A percentile compares a stretch with the other conserved stretches of the same genome.
Conservation (phyloP, 768 basidiomycete genomes). For the Tricholoma hemisulphureum region DNA sequence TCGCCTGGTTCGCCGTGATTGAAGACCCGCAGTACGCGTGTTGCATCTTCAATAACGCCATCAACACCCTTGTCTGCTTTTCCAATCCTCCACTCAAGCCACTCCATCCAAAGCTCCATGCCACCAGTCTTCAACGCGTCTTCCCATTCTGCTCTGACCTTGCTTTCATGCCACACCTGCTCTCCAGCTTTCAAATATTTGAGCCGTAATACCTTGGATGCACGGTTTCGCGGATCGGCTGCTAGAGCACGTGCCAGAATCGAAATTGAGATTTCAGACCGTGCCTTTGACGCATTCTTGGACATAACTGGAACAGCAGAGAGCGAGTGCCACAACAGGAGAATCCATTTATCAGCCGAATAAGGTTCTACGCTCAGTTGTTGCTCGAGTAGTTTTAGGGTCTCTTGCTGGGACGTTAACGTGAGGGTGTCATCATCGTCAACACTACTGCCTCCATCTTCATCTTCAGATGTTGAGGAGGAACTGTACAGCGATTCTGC, state of each 20-base stretch:
- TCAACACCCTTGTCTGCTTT: conserved; percentile 47
- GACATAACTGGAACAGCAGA: conserved; percentile 59
- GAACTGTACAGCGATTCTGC: conserved; percentile 26
- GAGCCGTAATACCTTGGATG: conserved; percentile 52
- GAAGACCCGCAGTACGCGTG: conserved; percentile 45
- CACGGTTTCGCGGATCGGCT: conserved; percentile 49
- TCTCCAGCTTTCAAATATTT: conserved; percentile 71
- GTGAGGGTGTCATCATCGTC: conserved; percentile 32
- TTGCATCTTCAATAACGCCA: conserved; percentile 51
- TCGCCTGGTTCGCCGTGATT: conserved; percentile 44
- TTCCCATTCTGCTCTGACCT: conserved; percentile 67
- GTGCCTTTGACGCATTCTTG: conserved; percentile 66
- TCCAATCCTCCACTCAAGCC: conserved; percentile 75
- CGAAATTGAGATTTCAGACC: conserved; percentile 69
- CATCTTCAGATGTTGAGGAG: conserved; percentile 7
- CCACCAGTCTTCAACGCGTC: conserved; percentile 53
- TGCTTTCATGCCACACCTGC: conserved; percentile 62
- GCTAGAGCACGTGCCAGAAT: conserved; percentile 63
- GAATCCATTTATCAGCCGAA: conserved; percentile 58
- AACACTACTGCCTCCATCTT: conserved; percentile 32
- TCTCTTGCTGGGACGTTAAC: conserved; percentile 56
- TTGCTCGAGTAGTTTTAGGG: conserved; percentile 58
- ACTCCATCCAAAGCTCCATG: conserved; percentile 69
- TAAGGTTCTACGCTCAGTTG: conserved; percentile 49
- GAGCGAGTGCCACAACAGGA: conserved; percentile 60